Evolutionary conservation across 169 alveolate genomes (phyloP).

Genomic region (Theileria orientalis): DNA sequence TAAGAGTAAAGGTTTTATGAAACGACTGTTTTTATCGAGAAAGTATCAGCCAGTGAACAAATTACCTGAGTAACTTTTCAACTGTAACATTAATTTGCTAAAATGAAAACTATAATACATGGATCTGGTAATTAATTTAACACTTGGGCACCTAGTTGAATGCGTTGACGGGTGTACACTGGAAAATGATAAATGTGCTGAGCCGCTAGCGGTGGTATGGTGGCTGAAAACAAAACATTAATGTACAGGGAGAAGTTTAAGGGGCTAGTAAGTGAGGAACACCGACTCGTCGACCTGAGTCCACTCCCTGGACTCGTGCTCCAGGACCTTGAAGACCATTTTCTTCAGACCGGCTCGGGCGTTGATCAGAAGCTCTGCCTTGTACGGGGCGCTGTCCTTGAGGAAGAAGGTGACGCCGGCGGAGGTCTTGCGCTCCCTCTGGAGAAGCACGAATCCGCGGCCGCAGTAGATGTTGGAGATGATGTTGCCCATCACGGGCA

Average conservation of each 20-base stretch:
- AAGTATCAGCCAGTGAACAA: constrained; percentile 9
- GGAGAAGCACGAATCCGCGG: background rate
- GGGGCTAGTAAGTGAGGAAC: too few species aligned
- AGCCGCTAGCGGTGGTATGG: too few species aligned
- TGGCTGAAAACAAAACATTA: too few species aligned
- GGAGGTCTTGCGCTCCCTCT: background rate
- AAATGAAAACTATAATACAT: too few species aligned
- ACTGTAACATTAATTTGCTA: constrained; percentile 4
- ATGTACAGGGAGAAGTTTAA: too few species aligned
- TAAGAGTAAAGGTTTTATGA: background rate
- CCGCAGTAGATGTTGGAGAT: background rate
- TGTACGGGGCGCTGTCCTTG: background rate
- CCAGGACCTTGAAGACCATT: background rate
- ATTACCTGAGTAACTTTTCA: constrained; percentile 5
- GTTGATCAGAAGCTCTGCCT: background rate
- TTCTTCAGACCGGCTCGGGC: background rate
- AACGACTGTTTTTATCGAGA: background rate
- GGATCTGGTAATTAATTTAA: too few species aligned
- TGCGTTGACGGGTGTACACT: too few species aligned
- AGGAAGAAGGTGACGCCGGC: constrained; percentile 2
- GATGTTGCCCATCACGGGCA: background rate
- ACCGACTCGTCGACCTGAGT: background rate
- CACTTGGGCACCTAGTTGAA: too few species aligned
- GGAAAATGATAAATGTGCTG: too few species aligned
- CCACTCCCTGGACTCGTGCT: background rate